Conservation (phyloP, 2,329 filamentous ascomycete species). For the Corynespora cassiicola region DNA sequence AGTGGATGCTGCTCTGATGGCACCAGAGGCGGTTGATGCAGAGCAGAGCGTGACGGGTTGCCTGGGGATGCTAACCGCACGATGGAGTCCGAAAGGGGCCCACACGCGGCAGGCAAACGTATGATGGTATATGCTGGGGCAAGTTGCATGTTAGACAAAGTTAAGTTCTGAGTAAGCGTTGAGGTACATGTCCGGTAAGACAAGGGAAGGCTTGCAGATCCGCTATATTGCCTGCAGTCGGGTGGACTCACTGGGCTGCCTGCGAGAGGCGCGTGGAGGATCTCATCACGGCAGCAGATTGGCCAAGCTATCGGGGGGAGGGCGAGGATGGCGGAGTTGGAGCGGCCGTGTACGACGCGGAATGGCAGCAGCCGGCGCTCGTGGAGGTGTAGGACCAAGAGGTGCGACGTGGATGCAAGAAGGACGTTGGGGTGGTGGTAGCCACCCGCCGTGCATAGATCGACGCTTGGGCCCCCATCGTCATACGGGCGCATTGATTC, state of each 20-base stretch:
- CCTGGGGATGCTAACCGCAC: constrained; percentile 3
- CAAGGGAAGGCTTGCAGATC: constrained; percentile 23
- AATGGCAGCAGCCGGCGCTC: too few species aligned
- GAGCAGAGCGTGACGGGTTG: not conserved
- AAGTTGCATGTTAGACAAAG: constrained; percentile 24
- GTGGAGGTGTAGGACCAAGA: not conserved
- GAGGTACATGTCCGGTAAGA: constrained; percentile 17
- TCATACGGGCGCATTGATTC: constrained; percentile 14
- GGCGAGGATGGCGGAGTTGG: too few species aligned
- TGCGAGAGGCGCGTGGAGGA: constrained; percentile 16
- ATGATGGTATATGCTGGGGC: constrained; percentile 16
- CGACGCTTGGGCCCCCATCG: constrained; percentile 9
- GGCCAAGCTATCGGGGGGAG: constrained; percentile 6
- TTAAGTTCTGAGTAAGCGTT: constrained; percentile 34
- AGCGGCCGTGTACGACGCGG: too few species aligned
- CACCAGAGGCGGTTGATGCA: not conserved
- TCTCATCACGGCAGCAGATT: constrained; percentile 11
- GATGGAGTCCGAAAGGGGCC: not conserved
- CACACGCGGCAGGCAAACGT: too few species aligned
- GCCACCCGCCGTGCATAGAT: constrained; percentile 13
- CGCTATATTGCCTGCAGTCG: constrained; percentile 14
- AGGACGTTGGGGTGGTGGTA: constrained; percentile 13
- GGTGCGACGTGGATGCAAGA: constrained; percentile 2
- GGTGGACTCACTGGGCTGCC: constrained; percentile 32
- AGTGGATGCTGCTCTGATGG: not conserved